Evolutionary conservation across 2,329 filamentous ascomycete genomes (phyloP).

Genomic region (Botrytis medusae): DNA sequence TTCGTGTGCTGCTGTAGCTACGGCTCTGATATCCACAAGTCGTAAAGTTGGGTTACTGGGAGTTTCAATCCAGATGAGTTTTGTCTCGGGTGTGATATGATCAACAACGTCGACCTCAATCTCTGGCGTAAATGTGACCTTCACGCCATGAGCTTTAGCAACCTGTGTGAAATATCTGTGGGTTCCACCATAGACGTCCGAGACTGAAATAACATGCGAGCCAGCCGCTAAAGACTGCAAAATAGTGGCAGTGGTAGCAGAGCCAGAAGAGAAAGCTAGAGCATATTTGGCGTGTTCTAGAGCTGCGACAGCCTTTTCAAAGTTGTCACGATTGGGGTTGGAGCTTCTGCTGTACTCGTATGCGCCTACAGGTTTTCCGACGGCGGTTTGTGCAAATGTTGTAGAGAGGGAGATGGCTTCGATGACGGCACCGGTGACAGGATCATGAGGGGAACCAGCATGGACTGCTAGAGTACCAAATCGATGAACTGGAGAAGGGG

Average conservation of each 20-base stretch:
- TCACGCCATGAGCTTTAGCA: conserved; percentile 87
- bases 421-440: conserved; percentile 90
- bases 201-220: conserved; percentile 93
- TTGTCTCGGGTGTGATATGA: conserved; percentile 85
- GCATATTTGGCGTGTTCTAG: conserved; percentile 92
- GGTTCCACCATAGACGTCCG: conserved; percentile 96
- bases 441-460: conserved; percentile 87
- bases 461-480: conserved; percentile 96
- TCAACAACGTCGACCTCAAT: conserved; percentile 85
- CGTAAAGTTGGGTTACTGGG: conserved; percentile 93
- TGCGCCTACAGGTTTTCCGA: conserved; percentile 80
- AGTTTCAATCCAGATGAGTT: conserved; percentile 94
- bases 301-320: conserved; percentile 86
- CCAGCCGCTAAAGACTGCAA: conserved; percentile 88
- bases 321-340: conserved; percentile 95
- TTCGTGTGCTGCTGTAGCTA: conserved; percentile 78
- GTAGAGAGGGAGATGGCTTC: conserved; percentile 94
- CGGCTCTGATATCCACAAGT: conserved; percentile 87
- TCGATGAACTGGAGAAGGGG: conserved; percentile 70
- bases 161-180: conserved; percentile 99
- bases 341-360: conserved; percentile 94
- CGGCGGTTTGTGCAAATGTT: conserved; percentile 87
- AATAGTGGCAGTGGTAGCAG: conserved; percentile 88
- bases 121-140: conserved; percentile 89
- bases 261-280: conserved; percentile 91